phyloP scores from a whole-genome alignment of 768 basidiomycete genomes.

The Podaxis sp. region DNA sequence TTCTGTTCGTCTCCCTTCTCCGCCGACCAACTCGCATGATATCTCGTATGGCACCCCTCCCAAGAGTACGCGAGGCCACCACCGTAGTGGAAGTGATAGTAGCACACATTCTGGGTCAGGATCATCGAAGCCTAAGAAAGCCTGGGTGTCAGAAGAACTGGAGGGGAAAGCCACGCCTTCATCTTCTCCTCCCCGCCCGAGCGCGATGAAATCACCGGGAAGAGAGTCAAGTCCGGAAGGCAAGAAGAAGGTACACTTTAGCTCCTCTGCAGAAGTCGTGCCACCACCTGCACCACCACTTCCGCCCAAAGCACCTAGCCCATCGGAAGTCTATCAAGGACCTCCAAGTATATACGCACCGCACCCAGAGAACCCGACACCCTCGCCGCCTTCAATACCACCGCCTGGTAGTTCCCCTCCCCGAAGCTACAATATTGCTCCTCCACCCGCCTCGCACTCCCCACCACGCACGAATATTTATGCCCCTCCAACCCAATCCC shows the following conservation, averaged over 20 bases:
- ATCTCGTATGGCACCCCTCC: constrained; percentile 17
- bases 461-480: constrained; percentile 8
- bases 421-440: constrained; percentile 16
- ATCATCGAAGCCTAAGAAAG: constrained; percentile 23
- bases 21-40: neutral
- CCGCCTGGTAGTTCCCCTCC: neutral
- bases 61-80: constrained; percentile 13
- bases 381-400: constrained; percentile 12
- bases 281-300: constrained; percentile 21
- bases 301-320: constrained; percentile 22
- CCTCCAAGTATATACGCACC: constrained; percentile 18
- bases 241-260: constrained; percentile 50
- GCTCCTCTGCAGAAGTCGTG: constrained; percentile 41
- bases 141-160: constrained; percentile 44
- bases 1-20: neutral
- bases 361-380: constrained; percentile 16
- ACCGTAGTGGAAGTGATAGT: constrained; percentile 28
- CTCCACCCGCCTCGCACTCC: constrained; percentile 17
- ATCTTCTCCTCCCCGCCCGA: constrained; percentile 18
- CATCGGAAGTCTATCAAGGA: constrained; percentile 20
- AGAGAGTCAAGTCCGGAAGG: constrained; percentile 32
- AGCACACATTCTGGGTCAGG: constrained; percentile 25
- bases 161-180: constrained; percentile 28
- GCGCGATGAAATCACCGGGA: constrained; percentile 13
- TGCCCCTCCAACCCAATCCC: neutral